These are phyloP conservation scores for Globisporangium radiosum DNA, from an alignment of 352 stramenopile genomes.

Conservation along the genomic window DNA sequence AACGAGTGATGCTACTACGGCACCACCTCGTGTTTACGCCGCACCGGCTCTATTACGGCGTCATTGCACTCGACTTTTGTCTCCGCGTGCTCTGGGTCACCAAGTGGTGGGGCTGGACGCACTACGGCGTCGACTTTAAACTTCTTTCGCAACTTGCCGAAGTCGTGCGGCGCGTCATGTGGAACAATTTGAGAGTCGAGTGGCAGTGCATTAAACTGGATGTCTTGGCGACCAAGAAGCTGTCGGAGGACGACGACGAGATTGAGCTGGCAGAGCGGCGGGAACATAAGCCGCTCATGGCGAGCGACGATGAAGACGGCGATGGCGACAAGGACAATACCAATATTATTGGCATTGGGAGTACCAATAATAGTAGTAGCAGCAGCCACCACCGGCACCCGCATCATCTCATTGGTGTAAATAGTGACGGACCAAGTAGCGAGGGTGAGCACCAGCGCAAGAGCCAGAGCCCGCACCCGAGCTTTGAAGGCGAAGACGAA, in stretches of 20 bases:
- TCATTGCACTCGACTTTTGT: conserved; percentile 90
- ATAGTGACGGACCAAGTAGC: too few species aligned
- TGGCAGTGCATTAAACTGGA: conserved; percentile 87
- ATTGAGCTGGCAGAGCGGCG: conserved; percentile 37
- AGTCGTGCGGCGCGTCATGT: conserved; percentile 88
- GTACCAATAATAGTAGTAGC: too few species aligned
- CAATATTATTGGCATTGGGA: not conserved
- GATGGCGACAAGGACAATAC: not conserved
- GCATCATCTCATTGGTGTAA: too few species aligned
- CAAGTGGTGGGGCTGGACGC: conserved; percentile 80
- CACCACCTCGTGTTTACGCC: conserved; percentile 63
- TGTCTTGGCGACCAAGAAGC: conserved; percentile 49
- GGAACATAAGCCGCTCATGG: conserved; percentile 41
- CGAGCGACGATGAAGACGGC: conserved; percentile 23
- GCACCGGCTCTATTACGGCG: conserved; percentile 83
- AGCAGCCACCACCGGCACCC: too few species aligned
- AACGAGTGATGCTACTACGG: conserved; percentile 38
- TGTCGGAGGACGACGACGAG: conserved; percentile 38
- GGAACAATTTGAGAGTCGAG: conserved; percentile 92
- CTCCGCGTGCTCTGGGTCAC: conserved; percentile 95
- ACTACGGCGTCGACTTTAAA: conserved; percentile 75
- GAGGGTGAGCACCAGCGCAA: conserved; percentile 16
- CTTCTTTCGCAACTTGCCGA: conserved; percentile 87
- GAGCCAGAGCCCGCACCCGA: conserved; percentile 3
- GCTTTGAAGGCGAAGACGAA: conserved; percentile 16